Base-by-base conservation (phyloP, 192 early-diverging fungal species). In the Linnemannia zychae region DNA sequence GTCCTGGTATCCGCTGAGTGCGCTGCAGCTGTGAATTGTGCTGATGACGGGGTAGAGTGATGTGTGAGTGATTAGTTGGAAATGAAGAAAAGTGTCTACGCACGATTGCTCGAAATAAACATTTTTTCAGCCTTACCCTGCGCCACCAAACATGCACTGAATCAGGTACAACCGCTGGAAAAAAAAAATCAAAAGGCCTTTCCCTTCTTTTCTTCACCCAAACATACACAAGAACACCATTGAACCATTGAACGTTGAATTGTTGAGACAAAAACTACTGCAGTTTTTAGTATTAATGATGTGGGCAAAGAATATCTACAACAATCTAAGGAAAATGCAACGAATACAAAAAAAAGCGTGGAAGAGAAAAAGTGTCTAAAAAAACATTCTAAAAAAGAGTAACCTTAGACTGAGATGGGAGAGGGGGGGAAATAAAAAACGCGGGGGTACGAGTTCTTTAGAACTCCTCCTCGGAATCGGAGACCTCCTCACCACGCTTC, bases 401-500 rank as follows among this genome's bases (percentile, higher is more conserved):
- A 24, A 47, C 28, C 36, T n/a, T 40, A 69, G 67, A 69, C 36
- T 40, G 37, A 18, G 20, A 40, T 68, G 67, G 15, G 36, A 38
- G 16, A 0, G n/a, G 67, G 67, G 67, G 66, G 66, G 34, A 18
- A 40, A 40, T n/a, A 40, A 69, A 22, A 24, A 69, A 69, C 7
- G 16, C 3, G 16, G 20, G 67, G 22, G 37, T 20, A 24, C n/a
- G 18, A 33, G 36, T 36, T 69, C 63, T 65, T 88, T 88, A 88
- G 36, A 84, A 78, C 3, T 88, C 88, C 68, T 88, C 88, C 81
- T 88, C 88, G 44, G 84, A 84, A 28, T 80, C 79, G 48, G 79
- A 86, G 65, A 87, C 90, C 82, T 91, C 90, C 79, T 91, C 90
- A 72, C 90, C 90, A 69, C 90, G 88, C 87, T 91, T 91, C 76